Evolutionary conservation across 2,329 filamentous ascomycete species (phyloP).

Genomic region (Hymenoscyphus albidus): DNA sequence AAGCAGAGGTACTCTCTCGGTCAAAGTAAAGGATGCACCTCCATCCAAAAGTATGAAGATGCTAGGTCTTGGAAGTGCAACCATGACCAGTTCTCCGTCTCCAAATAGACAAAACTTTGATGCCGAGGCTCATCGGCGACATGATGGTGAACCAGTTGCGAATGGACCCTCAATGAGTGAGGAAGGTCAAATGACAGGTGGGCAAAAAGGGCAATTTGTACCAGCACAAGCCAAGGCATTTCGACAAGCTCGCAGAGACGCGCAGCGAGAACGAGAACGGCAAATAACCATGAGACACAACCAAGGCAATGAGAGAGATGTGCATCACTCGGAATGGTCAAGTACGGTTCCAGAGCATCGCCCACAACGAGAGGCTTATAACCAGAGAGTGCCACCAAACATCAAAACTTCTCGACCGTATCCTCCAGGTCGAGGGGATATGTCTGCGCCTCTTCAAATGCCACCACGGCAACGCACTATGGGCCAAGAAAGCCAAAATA

Average conservation of each 20-base stretch:
- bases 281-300: conserved; percentile 29
- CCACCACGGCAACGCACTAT: conserved; percentile 22
- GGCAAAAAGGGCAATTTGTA: conserved; percentile 10
- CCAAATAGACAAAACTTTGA: conserved; percentile 36
- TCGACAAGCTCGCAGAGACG: conserved; percentile 32
- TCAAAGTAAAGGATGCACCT: conserved; percentile 41
- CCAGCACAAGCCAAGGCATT: conserved; percentile 31
- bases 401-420: conserved; percentile 22
- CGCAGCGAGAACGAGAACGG: conserved; percentile 33
- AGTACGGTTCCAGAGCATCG: conserved; percentile 17
- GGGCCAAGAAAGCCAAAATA: conserved; percentile 20
- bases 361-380: conserved; percentile 16
- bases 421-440: conserved; percentile 26
- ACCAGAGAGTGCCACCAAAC: conserved; percentile 23
- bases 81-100: conserved; percentile 41
- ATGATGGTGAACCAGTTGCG: conserved; percentile 28
- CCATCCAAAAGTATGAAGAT: conserved; percentile 58
- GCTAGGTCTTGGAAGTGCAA: conserved; percentile 50
- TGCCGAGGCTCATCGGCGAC: conserved; percentile 26
- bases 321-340: conserved; percentile 21
- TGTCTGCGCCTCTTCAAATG: conserved; percentile 28
- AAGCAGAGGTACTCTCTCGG: conserved; percentile 62
- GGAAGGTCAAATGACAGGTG: neutral
- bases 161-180: conserved; percentile 8
- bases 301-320: conserved; percentile 18